Evolutionary conservation across 441 rosid species (phyloP).

Genomic region (Eugenia klotzschiana): DNA sequence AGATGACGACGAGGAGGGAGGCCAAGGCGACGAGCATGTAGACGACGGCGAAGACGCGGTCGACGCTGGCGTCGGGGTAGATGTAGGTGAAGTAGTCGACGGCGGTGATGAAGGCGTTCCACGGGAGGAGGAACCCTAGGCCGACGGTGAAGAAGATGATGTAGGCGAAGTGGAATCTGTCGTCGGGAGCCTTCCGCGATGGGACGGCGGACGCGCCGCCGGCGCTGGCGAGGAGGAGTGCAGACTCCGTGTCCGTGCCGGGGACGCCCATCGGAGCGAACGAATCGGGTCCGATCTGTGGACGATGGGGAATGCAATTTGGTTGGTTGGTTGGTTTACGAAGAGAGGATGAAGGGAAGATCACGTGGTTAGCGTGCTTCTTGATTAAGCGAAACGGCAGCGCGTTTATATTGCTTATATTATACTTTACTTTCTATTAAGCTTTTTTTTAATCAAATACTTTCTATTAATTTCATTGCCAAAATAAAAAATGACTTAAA

Average conservation of each 20-base stretch:
- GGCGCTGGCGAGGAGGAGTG: slow-evolving; percentile 23
- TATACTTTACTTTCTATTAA: neutral
- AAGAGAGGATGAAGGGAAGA: neutral
- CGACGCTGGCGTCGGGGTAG: slow-evolving; percentile 73
- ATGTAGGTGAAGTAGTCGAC: slow-evolving; percentile 85
- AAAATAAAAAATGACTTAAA: too few relatives aligned
- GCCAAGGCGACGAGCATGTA: slow-evolving; percentile 47
- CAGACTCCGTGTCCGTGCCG: slow-evolving; percentile 34
- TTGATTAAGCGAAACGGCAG: neutral
- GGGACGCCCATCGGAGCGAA: slow-evolving; percentile 2
- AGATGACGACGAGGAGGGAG: slow-evolving; percentile 36
- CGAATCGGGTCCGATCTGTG: neutral
- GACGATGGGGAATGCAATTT: neutral
- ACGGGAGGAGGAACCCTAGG: slow-evolving; percentile 72
- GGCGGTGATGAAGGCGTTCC: slow-evolving; percentile 93
- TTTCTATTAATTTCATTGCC: too few relatives aligned
- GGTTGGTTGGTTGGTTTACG: neutral
- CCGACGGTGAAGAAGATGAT: slow-evolving; percentile 73
- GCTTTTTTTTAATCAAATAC: too few relatives aligned
- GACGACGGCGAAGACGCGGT: slow-evolving; percentile 63
- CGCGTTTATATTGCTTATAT: too few relatives aligned
- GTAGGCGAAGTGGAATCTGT: slow-evolving; percentile 60
- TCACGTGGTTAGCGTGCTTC: neutral
- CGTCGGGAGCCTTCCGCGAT: slow-evolving; percentile 26
- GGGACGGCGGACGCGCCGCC: neutral